Conservation (phyloP, 2,329 filamentous ascomycete genomes). For the Ophiobolus disseminans region DNA sequence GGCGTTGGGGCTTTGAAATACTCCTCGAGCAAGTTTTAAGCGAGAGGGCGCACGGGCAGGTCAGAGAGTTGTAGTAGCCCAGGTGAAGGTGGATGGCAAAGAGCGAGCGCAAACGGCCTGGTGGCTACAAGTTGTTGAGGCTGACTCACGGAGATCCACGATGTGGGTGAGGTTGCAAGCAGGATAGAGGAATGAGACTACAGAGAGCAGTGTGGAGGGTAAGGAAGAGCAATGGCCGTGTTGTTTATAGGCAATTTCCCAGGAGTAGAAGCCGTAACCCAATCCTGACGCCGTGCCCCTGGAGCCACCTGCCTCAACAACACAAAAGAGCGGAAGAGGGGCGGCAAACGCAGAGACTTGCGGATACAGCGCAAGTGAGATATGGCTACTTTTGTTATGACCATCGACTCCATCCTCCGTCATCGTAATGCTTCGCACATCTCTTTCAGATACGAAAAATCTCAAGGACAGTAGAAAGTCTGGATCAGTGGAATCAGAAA, state of each 20-base stretch:
- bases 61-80: conserved; percentile 4
- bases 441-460: too few relatives aligned
- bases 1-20: neutral
- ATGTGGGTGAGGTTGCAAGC: neutral
- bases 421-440: too few relatives aligned
- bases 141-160: neutral
- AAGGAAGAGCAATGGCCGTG: neutral
- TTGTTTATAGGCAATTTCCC: neutral
- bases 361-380: neutral
- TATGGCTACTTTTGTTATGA: neutral
- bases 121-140: neutral
- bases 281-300: too few relatives aligned
- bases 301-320: neutral
- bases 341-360: neutral
- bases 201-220: too few relatives aligned
- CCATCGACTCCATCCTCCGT: too few relatives aligned
- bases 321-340: neutral
- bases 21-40: conserved; percentile 1
- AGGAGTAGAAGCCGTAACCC: neutral
- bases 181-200: too few relatives aligned
- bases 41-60: neutral
- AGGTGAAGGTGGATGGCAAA: conserved; percentile 7
- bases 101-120: neutral
- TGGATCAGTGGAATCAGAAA: too few relatives aligned
- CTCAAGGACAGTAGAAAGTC: too few relatives aligned